Base-by-base conservation (phyloP, 202 grass and related monocot species). In the Bolboschoenoplectus hybrid region DNA sequence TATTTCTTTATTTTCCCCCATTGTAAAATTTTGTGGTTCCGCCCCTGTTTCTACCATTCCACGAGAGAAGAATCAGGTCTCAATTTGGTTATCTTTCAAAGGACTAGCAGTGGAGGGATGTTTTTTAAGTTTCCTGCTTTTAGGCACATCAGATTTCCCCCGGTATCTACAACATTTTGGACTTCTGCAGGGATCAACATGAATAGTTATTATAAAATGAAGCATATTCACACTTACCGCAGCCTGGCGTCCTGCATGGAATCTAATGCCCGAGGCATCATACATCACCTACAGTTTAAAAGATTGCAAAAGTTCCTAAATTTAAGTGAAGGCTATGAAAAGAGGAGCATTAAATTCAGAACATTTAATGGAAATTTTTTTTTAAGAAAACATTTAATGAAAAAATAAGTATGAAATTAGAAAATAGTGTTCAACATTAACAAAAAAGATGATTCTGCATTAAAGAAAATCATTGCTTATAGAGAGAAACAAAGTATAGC, bases 221-320 rank as follows among this genome's bases (percentile, higher is more conserved):
- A 11, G 78, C 82, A 86, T 77, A 7, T 53, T 84, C 47, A 62
- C 83, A 43, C 85, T 97, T 97, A 99, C 97, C 61, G 89, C 93
- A 91, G 97, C 97, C 91, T 99, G 97, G 35, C 92, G 89, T 82
- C 97, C 97, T 34, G 97, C 91, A 93, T 99, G 97, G 74, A 89
- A 93, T 67, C 97, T 89, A 72, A 99, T 85, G 82, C 97, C 97
- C 74, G 97, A 99, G 84, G 97, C 93, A 88, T 99, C 97, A 91
- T 99, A 99, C 97, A 99, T 99, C 67, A 99, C 97, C 97, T 99
- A 83, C 62, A 84, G 71, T 7, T 46, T 35, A 72, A 69, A 65
- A 63, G 46, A 71, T 81, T 55, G 56, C 40, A 50, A 44, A 87
- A 56, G 44, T 63, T 49, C 41, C 41, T 16, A 35, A 69, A 36